Evolutionary conservation across 2,329 filamentous ascomycete species (phyloP), one percentile per base, ranked within the genome.

Genomic region (Ophioceras dolichostomum): DNA sequence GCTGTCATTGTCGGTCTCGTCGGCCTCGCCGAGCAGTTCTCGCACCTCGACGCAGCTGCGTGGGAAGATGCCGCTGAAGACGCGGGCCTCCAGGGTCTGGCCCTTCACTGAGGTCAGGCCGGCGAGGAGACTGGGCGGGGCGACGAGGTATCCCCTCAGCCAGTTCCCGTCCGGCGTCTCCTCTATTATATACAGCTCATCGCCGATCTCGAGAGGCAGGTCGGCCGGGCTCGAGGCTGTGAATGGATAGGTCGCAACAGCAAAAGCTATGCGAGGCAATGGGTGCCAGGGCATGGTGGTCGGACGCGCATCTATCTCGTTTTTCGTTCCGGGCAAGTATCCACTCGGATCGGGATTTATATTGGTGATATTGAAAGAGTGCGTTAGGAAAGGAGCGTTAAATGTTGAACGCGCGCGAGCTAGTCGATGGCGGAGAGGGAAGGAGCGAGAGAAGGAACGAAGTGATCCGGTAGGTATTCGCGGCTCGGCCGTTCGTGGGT

Each of bases 61-160:
- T 10, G 91, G 91, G 54, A 98, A 98, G 51, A 98, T 94, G 49
- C 91, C 91, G n/a, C 88, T 94, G 56, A 96, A 98, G 41, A 98
- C 91, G 46, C 91, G 79, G 41, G 89, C 87, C 62, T 96, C 89
- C 22, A 96, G 76, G 1, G 88, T 93, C 58, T 95, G 86, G 34
- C 91, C 89, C 57, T 87, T 89, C 50, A 83, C 78, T 43, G 83
- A 89, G 10, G 87, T 96, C 56, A 98, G 65, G 34, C 89, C 91
- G 14, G 91, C 85, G 41, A 98, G 74, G 55, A 98, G 66, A 49
- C 87, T 94, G 16, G 91, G 91, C 37, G 91, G 89, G 45, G 91
- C 87, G 47, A 98, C 83, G 42, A 98, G 72, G 60, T 98, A 98
- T 41, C 91, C 91, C 38, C 91, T 81, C 60, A 89, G 83, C 93